phyloP scores from a whole-genome alignment of 176 grass and related monocot genomes.

The Panicum miliaceum region DNA sequence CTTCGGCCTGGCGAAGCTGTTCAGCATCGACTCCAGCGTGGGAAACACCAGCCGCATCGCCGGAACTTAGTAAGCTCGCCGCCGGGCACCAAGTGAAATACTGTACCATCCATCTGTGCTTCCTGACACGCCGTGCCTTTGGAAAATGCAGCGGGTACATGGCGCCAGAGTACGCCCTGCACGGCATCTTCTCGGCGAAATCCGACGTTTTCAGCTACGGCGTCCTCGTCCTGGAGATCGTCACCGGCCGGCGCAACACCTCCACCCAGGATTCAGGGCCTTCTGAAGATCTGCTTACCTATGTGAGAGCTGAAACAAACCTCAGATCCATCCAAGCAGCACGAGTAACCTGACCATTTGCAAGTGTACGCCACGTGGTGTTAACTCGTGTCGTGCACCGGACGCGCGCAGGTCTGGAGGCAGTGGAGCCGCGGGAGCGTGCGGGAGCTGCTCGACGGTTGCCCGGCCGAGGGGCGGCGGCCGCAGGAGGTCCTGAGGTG shows the following conservation, averaged over 20 bases:
- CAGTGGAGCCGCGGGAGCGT: neutral
- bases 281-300: no score
- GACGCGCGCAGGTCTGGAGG: neutral
- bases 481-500: conserved; percentile 44
- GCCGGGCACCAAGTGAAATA: neutral
- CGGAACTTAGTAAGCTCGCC: conserved; percentile 46
- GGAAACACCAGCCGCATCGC: conserved; percentile 54
- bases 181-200: conserved; percentile 56
- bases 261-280: no score
- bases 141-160: conserved; percentile 57
- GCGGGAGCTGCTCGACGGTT: neutral
- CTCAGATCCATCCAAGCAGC: no score
- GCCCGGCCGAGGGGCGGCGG: neutral
- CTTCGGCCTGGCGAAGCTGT: conserved; percentile 64
- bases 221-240: conserved; percentile 56
- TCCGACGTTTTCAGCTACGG: conserved; percentile 68
- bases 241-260: conserved; percentile 25
- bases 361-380: no score
- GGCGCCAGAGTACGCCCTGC: conserved; percentile 55
- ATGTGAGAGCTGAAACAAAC: no score
- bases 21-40: conserved; percentile 27
- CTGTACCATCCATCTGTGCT: neutral
- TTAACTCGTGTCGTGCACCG: no score
- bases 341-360: no score
- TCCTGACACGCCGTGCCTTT: neutral